A percentile compares a stretch with the other conserved stretches of the same genome.
These are phyloP conservation scores for Psilocybe subaeruginosa DNA, from an alignment of 768 basidiomycete species.

Conservation along the genomic window DNA sequence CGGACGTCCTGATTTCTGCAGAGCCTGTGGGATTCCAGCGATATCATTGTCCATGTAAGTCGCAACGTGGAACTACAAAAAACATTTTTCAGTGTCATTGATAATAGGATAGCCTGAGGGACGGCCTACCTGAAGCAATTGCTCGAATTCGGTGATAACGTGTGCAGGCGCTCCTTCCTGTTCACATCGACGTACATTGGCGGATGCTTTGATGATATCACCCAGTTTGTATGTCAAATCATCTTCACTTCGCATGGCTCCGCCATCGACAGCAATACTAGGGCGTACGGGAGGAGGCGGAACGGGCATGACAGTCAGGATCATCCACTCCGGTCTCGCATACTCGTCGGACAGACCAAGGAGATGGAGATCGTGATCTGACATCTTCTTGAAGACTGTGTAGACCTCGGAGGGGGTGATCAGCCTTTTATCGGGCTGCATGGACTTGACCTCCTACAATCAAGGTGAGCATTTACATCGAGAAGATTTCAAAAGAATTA, in stretches of 20 bases:
- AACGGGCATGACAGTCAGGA: conserved; percentile 95
- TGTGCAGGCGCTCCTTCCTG: conserved; percentile 97
- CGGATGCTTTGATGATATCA: conserved; percentile 95
- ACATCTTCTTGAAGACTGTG: conserved; percentile 94
- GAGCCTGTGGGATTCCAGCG: conserved; percentile 94
- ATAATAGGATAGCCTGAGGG: background rate
- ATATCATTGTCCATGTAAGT: conserved; percentile 99
- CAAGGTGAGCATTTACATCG: conserved; percentile 16
- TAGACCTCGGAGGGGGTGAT: conserved; percentile 90
- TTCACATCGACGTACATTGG: conserved; percentile 88
- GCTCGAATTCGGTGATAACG: conserved; percentile 94
- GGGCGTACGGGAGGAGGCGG: conserved; percentile 98
- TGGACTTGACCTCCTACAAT: conserved; percentile 72
- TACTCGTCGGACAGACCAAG: conserved; percentile 95
- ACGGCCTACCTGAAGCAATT: conserved; percentile 80
- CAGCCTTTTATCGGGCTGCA: conserved; percentile 81
- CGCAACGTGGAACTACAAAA: conserved; percentile 88
- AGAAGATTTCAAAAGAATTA: background rate
- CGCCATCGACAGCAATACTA: conserved; percentile 96
- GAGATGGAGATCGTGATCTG: conserved; percentile 82
- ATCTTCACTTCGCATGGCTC: conserved; percentile 95
- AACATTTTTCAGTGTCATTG: conserved; percentile 3
- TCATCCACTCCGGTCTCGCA: conserved; percentile 99
- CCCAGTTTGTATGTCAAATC: conserved; percentile 98
- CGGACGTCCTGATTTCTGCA: conserved; percentile 96